phyloP scores from a whole-genome alignment of 1,139 yeast genomes.

The Kurtzmaniella quercitrusa region DNA sequence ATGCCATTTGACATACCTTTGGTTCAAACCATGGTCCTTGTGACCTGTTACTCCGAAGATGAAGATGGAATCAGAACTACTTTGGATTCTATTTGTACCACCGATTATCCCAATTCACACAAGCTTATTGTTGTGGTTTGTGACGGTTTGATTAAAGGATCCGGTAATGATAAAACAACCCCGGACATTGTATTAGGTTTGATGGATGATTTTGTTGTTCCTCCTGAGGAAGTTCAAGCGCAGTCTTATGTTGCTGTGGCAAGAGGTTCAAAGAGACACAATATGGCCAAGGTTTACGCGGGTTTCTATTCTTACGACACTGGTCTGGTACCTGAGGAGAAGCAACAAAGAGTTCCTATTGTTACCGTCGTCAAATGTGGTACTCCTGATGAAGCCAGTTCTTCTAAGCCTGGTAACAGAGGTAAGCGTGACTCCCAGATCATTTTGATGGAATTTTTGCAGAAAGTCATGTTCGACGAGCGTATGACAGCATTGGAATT shows the following conservation, averaged over 20 bases:
- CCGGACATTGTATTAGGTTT: slow-evolving; percentile 83
- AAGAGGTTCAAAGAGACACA: slow-evolving; percentile 87
- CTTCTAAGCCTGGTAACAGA: slow-evolving; percentile 95
- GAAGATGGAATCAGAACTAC: slow-evolving; percentile 82
- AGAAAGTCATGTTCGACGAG: slow-evolving; percentile 88
- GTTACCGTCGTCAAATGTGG: slow-evolving; percentile 87
- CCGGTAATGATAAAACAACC: slow-evolving; percentile 81
- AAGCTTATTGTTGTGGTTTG: slow-evolving; percentile 80
- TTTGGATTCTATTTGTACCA: slow-evolving; percentile 84
- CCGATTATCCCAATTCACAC: slow-evolving; percentile 93
- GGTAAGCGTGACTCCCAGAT: slow-evolving; percentile 98
- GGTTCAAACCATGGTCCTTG: slow-evolving; percentile 77
- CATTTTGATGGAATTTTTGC: slow-evolving; percentile 88
- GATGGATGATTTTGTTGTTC: slow-evolving; percentile 80
- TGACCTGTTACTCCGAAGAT: slow-evolving; percentile 94
- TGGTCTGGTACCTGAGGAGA: slow-evolving; percentile 66
- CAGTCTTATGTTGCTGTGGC: slow-evolving; percentile 93
- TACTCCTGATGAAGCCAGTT: slow-evolving; percentile 72
- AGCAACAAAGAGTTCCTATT: slow-evolving; percentile 88
- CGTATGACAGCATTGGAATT: slow-evolving; percentile 94
- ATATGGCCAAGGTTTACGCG: slow-evolving; percentile 93
- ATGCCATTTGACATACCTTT: slow-evolving; percentile 88
- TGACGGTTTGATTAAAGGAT: slow-evolving; percentile 92
- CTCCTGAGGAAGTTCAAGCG: slow-evolving; percentile 70
- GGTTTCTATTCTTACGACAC: slow-evolving; percentile 87